Base-by-base conservation (phyloP, 2,329 filamentous ascomycete species). In the Aspergillus piperis region DNA sequence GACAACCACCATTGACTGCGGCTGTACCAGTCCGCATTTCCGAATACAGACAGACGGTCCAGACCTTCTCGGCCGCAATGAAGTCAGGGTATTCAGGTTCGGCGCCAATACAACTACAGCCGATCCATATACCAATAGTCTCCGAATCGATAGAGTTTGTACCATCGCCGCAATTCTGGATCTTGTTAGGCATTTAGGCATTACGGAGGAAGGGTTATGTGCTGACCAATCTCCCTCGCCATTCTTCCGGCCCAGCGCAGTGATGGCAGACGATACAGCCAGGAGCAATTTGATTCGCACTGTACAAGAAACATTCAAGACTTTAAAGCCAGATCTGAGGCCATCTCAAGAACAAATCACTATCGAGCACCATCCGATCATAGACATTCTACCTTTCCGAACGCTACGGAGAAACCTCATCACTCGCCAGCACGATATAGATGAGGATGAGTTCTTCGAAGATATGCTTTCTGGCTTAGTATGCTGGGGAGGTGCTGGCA, bases 141-240 rank as follows among this genome's bases (percentile, higher is more conserved):
- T 73, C 13, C 71, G 71, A 4, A 21, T 73, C 17, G 69, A 73
- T 17, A 58, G 61, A 3, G 36, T 71, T 8, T 73, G 71, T 59
- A 71, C 63, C 5, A 23, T 71, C 1, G 51, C 67, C 2, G 71
- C 71, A 3, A 27, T 69, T 8, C 55, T 41, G 25, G 39, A n/a
- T 15, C 53, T 68, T 10, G 54, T 57, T 17, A 63, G 66, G 50
- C 67, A 71, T 17, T 48, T 73, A 10, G 70, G 69, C 4, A 57
- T 73, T 19, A 66, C 62, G 3, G 62, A 67, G 36, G 64, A 68
- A 1, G 58, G 61, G 25, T 57, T 73, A 17, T 74, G 71, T 54
- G 63, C 47, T 3, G 64, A 68, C 1, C 63, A 68, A 27, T 60
- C 64, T n/a, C 36, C 62, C 8, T 74, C 71, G 1, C 69, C 69